Evolutionary conservation across 2,329 filamentous ascomycete species (phyloP).

Genomic region (Orbilia javanica): DNA sequence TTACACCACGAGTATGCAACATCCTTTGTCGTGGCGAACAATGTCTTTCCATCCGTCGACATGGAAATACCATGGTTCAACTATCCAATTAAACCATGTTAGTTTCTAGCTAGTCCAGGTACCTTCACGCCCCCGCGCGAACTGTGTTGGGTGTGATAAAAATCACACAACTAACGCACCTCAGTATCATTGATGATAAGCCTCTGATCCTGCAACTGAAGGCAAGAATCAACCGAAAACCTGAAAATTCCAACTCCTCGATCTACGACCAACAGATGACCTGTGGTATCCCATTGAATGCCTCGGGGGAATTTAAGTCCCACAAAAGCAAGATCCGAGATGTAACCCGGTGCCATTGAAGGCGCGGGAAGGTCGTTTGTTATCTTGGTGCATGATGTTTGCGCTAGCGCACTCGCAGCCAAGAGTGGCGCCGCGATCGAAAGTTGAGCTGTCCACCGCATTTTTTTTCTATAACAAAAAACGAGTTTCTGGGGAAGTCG

Average conservation of each 20-base stretch:
- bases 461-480: slow-evolving; percentile 21
- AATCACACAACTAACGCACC: slow-evolving; percentile 28
- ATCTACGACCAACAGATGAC: slow-evolving; percentile 51
- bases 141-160: slow-evolving; percentile 40
- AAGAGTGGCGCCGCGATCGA: slow-evolving; percentile 28
- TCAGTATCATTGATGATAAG: slow-evolving; percentile 56
- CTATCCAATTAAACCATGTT: slow-evolving; percentile 14
- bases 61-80: slow-evolving; percentile 57
- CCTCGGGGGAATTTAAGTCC: slow-evolving; percentile 51
- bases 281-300: slow-evolving; percentile 52
- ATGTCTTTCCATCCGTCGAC: slow-evolving; percentile 44
- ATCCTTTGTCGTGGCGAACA: slow-evolving; percentile 54
- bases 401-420: slow-evolving; percentile 38
- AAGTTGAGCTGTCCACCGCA: slow-evolving; percentile 45
- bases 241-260: slow-evolving; percentile 47
- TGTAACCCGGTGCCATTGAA: slow-evolving; percentile 50
- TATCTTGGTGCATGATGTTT: slow-evolving; percentile 46
- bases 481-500: background rate
- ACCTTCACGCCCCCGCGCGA: background rate
- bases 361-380: slow-evolving; percentile 50
- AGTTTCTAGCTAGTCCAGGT: background rate
- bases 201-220: slow-evolving; percentile 49
- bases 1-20: slow-evolving; percentile 53
- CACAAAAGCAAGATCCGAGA: slow-evolving; percentile 34
- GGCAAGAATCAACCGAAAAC: slow-evolving; percentile 46